Base-by-base conservation (phyloP, 129 eudicot genomes). In the Pittosporum tobira region DNA sequence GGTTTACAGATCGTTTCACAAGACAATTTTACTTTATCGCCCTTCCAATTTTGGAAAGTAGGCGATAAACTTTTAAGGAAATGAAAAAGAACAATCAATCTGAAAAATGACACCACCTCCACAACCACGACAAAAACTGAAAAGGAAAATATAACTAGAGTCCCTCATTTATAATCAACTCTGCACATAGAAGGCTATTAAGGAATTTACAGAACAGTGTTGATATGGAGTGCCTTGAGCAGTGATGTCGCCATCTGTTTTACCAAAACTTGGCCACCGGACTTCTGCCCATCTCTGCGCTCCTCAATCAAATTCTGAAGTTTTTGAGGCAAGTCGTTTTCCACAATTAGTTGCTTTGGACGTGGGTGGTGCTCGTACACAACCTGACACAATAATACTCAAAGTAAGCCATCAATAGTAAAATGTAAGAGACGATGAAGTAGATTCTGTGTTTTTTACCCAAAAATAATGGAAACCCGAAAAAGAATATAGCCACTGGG, bases 281-380 rank as follows among this genome's bases (percentile, higher is more conserved):
- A 86, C 57, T 90, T 80, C 70, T 87, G 99, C 54, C 99, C 99
- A 37, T 91, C 99, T 81, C 99, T 79, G 25, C 99, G 80, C 67
- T 91, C 99, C 77, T 91, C 99, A 2, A 91, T 91, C 78, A 91
- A 70, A 57, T 81, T 87, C 66, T 91, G 90, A 51, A 91, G 94
- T 61, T 91, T 91, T 14, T 87, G 96, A 18, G 99, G 99, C 61
- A 91, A 71, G 68, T 91, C 85, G 45, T 91, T 91, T 73, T 91
- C 99, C 69, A 91, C 99, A 34, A 91, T 91, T 54, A 91, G 78
- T 67, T 87, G 99, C 74, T 91, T 91, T 34, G 99, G 99, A 16
- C 96, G 90, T 18, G 99, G 99, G 63, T 91, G 99, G 50, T 87
- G 99, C 83, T 91, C 99, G 28, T 91, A 91, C 6, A 91, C 99